These are phyloP conservation scores for Leccinum pachyderme DNA, from an alignment of 1,284 basidiomycete genomes.

Conservation along the genomic window DNA sequence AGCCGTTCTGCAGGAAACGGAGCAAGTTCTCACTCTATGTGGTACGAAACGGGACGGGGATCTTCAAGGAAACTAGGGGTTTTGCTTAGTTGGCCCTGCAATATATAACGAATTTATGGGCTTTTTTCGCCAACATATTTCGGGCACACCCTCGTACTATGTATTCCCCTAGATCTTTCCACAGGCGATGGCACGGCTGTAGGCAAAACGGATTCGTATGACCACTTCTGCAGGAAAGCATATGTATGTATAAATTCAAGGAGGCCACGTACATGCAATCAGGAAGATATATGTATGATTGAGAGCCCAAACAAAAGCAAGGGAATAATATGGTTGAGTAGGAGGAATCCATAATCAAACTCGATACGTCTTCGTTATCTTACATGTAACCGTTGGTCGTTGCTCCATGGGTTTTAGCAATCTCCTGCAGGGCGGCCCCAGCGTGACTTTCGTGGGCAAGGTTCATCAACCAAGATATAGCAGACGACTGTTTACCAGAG, in stretches of 20 bases:
- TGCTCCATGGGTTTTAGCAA: constrained; percentile 2
- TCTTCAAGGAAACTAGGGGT: constrained; percentile 3
- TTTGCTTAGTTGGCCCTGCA: neutral
- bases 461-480: constrained; percentile 25
- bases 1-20: constrained; percentile 57
- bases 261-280: neutral
- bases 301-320: neutral
- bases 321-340: neutral
- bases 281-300: neutral
- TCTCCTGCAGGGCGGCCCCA: constrained; percentile 24
- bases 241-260: neutral
- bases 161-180: neutral
- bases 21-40: constrained; percentile 45
- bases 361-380: neutral
- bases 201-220: neutral
- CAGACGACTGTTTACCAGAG: constrained; percentile 17
- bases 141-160: neutral
- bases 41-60: constrained; percentile 43
- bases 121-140: neutral
- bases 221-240: neutral
- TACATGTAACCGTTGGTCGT: neutral
- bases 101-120: neutral
- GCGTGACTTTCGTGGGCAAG: constrained; percentile 26
- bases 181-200: neutral
- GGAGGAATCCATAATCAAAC: neutral